Conservation (phyloP, 768 basidiomycete species). For the Tephrocybe sp. region DNA sequence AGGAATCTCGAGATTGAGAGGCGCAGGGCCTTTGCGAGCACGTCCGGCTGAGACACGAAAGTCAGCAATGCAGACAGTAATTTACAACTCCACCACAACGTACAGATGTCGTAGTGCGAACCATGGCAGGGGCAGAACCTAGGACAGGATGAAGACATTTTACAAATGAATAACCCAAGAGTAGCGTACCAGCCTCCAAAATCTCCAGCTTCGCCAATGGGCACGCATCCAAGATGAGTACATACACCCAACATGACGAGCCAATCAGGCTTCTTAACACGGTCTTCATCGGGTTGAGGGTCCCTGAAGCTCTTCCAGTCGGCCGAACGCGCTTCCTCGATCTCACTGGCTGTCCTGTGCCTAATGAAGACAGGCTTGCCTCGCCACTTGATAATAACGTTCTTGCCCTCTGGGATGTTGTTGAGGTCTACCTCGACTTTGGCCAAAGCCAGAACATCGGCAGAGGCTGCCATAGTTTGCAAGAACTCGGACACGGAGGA, state of each 20-base stretch:
- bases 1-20: conserved; percentile 95
- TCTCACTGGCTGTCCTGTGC: conserved; percentile 89
- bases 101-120: conserved; percentile 97
- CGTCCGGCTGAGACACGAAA: conserved; percentile 69
- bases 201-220: conserved; percentile 96
- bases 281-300: conserved; percentile 85
- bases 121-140: conserved; percentile 99
- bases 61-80: conserved; percentile 8
- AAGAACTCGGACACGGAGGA: conserved; percentile 93
- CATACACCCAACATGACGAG: conserved; percentile 90
- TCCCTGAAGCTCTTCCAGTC: conserved; percentile 91
- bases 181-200: conserved; percentile 88
- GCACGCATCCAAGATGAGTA: conserved; percentile 98
- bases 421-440: conserved; percentile 95
- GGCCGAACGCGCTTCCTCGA: conserved; percentile 83
- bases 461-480: conserved; percentile 94
- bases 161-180: neutral
- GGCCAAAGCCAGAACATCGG: conserved; percentile 96
- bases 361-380: conserved; percentile 99
- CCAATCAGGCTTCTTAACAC: conserved; percentile 97
- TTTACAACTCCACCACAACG: conserved; percentile 30
- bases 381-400: conserved; percentile 98
- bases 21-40: conserved; percentile 94
- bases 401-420: conserved; percentile 95
- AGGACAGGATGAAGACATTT: neutral